Base-by-base conservation (phyloP, 2,329 filamentous ascomycete species). In the Myriosclerotinia duriaeana region DNA sequence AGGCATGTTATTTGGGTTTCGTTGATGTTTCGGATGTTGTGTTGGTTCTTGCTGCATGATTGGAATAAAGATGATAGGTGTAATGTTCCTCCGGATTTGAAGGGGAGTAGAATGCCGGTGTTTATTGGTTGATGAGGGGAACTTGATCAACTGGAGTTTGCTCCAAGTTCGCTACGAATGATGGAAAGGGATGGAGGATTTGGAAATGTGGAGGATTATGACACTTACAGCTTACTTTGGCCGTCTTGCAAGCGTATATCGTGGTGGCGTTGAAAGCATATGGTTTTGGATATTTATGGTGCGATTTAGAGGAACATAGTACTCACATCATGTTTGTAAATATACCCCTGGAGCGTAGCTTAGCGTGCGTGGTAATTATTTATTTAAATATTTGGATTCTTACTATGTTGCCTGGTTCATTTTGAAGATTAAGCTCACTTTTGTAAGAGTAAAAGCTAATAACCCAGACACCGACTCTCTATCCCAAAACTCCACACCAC, bases 1-100 rank as follows among this genome's bases (percentile, higher is more conserved):
- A 68, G 67, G 34, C 65, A 68, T n/a, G 78, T 80, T 9, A 79
- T 85, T n/a, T 86, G 84, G 84, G 83, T 82, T 70, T 81, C 80
- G 9, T 75, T 86, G 22, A 78, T 85, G 5, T 83, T 86, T 69
- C 77, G 84, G 36, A 86, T 86, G 84, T 77, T 86, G 34, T 85
- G 83, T 72, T 86, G 84, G 85, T 74, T 86, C 63, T 78, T 83
- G 75, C 74, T 86, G 68, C 84, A 87, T 71, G 83, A 86, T 70
- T 86, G 86, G 63, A 78, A 84, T 73, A 83, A 82, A 72, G 78
- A 80, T 67, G 84, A 86, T 65, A 77, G 82, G 12, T 83, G 85
- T 73, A 74, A 83, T 3, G 76, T 80, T 54, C 84, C 84, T 74
- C 83, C 82, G 67, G 83, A 85, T 74, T 75, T 86, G 5, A 71